Evolutionary conservation across 2,329 filamentous ascomycete species (phyloP).

Genomic region (Colletotrichum lupini): DNA sequence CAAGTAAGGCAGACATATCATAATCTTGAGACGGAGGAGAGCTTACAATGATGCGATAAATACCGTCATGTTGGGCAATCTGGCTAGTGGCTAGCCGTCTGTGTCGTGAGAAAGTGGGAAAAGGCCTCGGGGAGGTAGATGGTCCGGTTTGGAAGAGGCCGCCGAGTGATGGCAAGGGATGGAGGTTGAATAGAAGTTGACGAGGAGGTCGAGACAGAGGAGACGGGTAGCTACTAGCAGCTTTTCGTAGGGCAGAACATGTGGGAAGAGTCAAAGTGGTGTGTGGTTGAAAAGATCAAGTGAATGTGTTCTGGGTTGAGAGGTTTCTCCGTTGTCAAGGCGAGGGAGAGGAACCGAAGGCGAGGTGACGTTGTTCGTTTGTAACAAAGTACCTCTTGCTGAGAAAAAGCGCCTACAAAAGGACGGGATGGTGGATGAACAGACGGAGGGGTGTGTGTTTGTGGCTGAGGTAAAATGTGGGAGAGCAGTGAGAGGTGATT

Average conservation of each 20-base stretch:
- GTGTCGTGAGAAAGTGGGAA: not conserved
- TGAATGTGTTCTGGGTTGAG: conserved; percentile 3
- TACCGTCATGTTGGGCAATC: conserved; percentile 56
- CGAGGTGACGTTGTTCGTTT: not conserved
- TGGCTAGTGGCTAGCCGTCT: conserved; percentile 3
- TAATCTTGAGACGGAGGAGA: not conserved
- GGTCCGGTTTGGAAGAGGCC: not conserved
- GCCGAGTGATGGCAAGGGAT: not conserved
- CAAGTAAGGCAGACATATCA: conserved; percentile 2
- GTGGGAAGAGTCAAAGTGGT: conserved; percentile 5
- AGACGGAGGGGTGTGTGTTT: not conserved
- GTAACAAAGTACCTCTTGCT: not conserved
- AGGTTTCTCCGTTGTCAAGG: conserved; percentile 22
- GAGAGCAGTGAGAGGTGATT: conserved; percentile 1
- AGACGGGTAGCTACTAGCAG: conserved; percentile 13
- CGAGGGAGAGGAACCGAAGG: not conserved
- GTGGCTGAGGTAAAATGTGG: conserved; percentile 1
- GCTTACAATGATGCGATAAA: conserved; percentile 63
- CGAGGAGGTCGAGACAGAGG: not conserved
- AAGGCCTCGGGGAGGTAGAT: not conserved
- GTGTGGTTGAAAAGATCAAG: not conserved
- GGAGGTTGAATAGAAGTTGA: not conserved
- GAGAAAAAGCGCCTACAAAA: not conserved
- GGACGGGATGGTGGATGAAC: not conserved
- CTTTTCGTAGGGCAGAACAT: conserved; percentile 21